phyloP scores from a whole-genome alignment of 371 early-diverging fungal species.

The Dinochytrium kinnereticum region DNA sequence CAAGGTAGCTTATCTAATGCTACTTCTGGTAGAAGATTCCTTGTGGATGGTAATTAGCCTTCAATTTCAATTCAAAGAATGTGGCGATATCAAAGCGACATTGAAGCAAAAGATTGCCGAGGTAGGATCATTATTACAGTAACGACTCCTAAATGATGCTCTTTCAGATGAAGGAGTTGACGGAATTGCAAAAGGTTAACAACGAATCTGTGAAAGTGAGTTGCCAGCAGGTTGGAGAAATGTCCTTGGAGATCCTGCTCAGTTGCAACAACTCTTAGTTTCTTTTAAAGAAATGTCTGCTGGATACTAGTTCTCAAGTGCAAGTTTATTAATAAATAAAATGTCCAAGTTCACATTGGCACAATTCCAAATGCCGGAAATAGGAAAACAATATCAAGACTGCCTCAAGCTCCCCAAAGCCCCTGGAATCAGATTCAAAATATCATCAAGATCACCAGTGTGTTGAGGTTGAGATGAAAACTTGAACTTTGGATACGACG shows the following conservation, averaged over 20 bases:
- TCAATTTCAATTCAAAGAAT: not conserved
- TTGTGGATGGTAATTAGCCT: too few relatives aligned
- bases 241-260: not conserved
- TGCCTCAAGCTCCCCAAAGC: not conserved
- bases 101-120: not conserved
- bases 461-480: not conserved
- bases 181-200: not conserved
- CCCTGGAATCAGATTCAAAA: not conserved
- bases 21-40: too few relatives aligned
- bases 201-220: not conserved
- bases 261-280: not conserved
- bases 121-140: too few relatives aligned
- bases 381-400: too few relatives aligned
- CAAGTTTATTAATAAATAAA: too few relatives aligned
- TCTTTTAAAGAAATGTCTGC: too few relatives aligned
- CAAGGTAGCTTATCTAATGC: not conserved
- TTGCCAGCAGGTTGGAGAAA: not conserved
- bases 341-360: too few relatives aligned
- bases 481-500: not conserved
- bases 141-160: too few relatives aligned
- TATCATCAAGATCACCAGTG: not conserved
- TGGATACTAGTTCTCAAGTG: too few relatives aligned
- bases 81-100: not conserved
- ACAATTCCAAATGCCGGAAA: too few relatives aligned
- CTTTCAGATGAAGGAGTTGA: not conserved